Base-by-base conservation (phyloP, 2,329 filamentous ascomycete species). In the Hypoxylon sp. region DNA sequence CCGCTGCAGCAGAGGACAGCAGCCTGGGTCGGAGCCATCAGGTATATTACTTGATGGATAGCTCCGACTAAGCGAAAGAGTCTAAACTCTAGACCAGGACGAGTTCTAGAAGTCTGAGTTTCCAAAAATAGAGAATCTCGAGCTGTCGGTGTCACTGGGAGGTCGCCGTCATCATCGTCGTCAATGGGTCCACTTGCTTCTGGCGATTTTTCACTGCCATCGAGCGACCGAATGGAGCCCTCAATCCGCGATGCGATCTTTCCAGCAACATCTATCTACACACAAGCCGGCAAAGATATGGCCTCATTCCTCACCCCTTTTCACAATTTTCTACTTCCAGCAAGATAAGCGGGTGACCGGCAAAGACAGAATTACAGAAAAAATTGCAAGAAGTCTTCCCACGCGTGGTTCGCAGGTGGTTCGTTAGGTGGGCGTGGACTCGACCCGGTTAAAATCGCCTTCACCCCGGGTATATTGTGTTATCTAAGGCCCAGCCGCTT, bases 361-460 rank as follows among this genome's bases (percentile, higher is more conserved):
- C 48, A 67, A 65, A 62, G 31, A n/a, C 25, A 44, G 49, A 55
- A 25, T n/a, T 14, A 61, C 42, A 44, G 37, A 51, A 60, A 31
- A 48, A 56, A 44, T 6, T 20, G 30, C 10, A 27, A 31, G 49
- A 35, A 22, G 59, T 71, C 69, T 69, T 64, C 31, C 59, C 55
- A 69, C 44, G 53, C 56, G 64, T 72, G 66, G 66, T 64, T 65
- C 67, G 61, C n/a, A 50, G 31, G 60, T 73, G 72, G 72, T 69
- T 69, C 65, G 69, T 67, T 69, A 33, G 35, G 56, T 61, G 66
- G 65, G 59, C 68, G 55, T 22, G 55, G 70, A 75, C 75, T 74
- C 74, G 71, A 76, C 71, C 76, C 76, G 76, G 76, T 69, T 77
- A 77, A 78, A 77, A 33, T 56, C 44, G 35, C 59, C 54, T 49